Base-by-base conservation (phyloP, 495 filamentous ascomycete genomes). In the Neurospora sp. region DNA sequence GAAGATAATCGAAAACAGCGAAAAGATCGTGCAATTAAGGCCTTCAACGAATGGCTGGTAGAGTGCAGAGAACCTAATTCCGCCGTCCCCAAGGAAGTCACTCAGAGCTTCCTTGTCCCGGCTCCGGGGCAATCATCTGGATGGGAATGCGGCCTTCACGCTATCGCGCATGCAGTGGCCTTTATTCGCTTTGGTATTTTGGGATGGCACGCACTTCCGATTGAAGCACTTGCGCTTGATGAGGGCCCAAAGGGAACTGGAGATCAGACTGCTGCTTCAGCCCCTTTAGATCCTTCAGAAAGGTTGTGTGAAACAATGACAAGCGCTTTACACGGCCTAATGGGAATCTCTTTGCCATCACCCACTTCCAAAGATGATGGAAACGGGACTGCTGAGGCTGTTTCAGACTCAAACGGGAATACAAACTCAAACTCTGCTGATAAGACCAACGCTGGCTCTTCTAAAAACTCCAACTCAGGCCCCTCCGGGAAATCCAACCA, bases 101-200 rank as follows among this genome's bases (percentile, higher is more conserved):
- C 23, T 31, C 11, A 60, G 20, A 60, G 23, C 49, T 60, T 60
- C 11, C 20, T 60, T 27, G 49, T 27, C 23, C 49, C 23, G 49
- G 11, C 49, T 60, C 23, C 12, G 11, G 5, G 11, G 49, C 49
- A 60, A 49, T 23, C 46, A 11, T 49, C 46, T 49, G 31, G 7
- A 1, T 77, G 71, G 74, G 70, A 74, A 31, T 79, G 78, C 62
- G 71, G 71, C 4, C 38, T 79, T 0, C 77, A 77, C 35, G 18
- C 14, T 5, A 74, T 79, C 8, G 74, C 71, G 11, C 77, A 77
- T 37, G 40, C 69, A 35, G 42, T 77, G 44, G 72, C 71, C 18
- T 78, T 77, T 46, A 7, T 76, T 31, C 73, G 74, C 9, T 76
- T 72, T 31, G 75, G 74, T 11, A 11, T 70, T 1, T 18, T 77